Base-by-base conservation (phyloP, 2,329 filamentous ascomycete species). In the Tolypocladium album region DNA sequence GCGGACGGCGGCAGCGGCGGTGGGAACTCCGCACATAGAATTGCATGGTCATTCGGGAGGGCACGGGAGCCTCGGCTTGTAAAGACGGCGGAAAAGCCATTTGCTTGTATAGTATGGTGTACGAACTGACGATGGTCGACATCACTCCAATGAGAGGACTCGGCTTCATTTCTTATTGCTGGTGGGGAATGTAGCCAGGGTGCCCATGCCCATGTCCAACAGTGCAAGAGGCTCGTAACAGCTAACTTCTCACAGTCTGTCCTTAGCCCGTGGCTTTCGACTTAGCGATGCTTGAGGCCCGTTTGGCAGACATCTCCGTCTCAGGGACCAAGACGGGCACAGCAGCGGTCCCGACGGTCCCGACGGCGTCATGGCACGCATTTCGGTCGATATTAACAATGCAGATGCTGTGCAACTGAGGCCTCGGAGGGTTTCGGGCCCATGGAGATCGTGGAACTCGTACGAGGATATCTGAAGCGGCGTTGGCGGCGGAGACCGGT, bases 31-130 rank as follows among this genome's bases (percentile, higher is more conserved):
- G 24, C 55, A 43, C 38, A 57, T 57, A 57, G 55, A 57, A 34
- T 43, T 57, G 55, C 55, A 57, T 43, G 20, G 50, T n/a, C 17
- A 53, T 53, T 9, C 27, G 50, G 50, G 27, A 20, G 12, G 43
- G 22, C 27, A n/a, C 17, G 20, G 31, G 17, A n/a, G 17, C 11
- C n/a, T 53, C 4, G 20, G 50, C 50, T 36, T 53, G 27, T 36
- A 53, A 53, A 13, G 20, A 36, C 17, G 27, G 24, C 20, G 39
- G 56, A 45, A 42, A 57, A n/a, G 40, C 43, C 22, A 7, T 38
- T 39, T 50, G 24, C 22, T 47, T 59, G 58, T 59, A 59, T 43
- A 59, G 31, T 63, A 63, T 52, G 58, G 53, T 61, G 62, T 62
- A 63, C 38, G 62, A 63, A 57, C 57, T 58, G 61, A 61, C 56